phyloP scores from a whole-genome alignment of 1,284 basidiomycete genomes.

The Cryptococcus depauperatus region DNA sequence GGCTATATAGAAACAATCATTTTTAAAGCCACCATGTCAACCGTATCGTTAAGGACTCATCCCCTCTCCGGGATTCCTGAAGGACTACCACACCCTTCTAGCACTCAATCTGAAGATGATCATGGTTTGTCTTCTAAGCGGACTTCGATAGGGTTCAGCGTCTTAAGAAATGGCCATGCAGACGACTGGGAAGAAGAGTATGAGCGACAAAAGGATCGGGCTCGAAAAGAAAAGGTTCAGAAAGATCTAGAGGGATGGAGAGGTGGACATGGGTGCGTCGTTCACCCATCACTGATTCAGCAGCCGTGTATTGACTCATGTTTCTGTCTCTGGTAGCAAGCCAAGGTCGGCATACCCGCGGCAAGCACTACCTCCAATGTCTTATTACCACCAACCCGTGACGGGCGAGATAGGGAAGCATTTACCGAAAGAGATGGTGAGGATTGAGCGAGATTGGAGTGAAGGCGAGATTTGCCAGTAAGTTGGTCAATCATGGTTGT shows the following conservation, averaged over 20 bases:
- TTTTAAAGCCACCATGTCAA: too few relatives aligned
- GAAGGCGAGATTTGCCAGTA: conserved; percentile 45
- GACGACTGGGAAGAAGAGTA: conserved; percentile 26
- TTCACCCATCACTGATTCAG: conserved; percentile 1
- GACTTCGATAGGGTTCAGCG: background rate
- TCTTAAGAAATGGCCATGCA: background rate
- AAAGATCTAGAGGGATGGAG: conserved; percentile 37
- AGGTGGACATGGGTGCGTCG: conserved; percentile 37
- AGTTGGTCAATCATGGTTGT: conserved; percentile 9
- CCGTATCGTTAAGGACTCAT: too few relatives aligned
- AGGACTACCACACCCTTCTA: too few relatives aligned
- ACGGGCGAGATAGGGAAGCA: conserved; percentile 32
- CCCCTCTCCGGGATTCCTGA: too few relatives aligned
- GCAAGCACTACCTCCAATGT: conserved; percentile 9
- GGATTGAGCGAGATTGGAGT: conserved; percentile 47
- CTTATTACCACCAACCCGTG: conserved; percentile 12
- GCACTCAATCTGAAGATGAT: too few relatives aligned
- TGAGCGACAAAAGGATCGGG: conserved; percentile 13
- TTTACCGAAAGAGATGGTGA: conserved; percentile 43
- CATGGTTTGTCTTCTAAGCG: too few relatives aligned
- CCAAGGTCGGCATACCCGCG: conserved; percentile 16
- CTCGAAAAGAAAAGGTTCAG: conserved; percentile 31
- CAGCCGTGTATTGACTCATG: conserved; percentile 44
- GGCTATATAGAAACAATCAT: too few relatives aligned
- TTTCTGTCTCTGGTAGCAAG: background rate